phyloP scores from a whole-genome alignment of 2,329 filamentous ascomycete genomes.

The Zymoseptoria crescenta region DNA sequence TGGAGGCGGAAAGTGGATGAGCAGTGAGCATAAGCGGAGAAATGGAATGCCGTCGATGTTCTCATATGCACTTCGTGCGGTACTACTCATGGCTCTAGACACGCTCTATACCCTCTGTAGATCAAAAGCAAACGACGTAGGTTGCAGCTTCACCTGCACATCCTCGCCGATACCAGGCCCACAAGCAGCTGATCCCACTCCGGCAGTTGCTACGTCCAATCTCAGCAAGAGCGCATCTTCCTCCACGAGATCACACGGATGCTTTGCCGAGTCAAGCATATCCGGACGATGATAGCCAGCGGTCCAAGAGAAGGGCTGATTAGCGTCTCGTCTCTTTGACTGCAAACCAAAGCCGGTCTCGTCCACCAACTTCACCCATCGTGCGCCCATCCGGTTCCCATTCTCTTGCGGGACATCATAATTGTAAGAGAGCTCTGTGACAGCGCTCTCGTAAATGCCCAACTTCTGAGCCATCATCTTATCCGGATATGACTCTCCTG shows the following conservation, averaged over 20 bases:
- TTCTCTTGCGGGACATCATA: conserved; percentile 63
- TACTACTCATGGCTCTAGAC: background rate
- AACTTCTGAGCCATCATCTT: conserved; percentile 51
- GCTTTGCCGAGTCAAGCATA: conserved; percentile 9
- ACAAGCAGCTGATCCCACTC: conserved; percentile 6
- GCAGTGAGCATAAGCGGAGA: background rate
- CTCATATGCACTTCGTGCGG: background rate
- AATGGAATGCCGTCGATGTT: background rate
- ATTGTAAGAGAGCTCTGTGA: conserved; percentile 46
- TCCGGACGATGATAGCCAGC: conserved; percentile 10
- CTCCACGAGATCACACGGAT: conserved; percentile 11
- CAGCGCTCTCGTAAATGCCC: conserved; percentile 41
- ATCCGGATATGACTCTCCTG: conserved; percentile 58
- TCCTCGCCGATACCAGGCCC: conserved; percentile 4
- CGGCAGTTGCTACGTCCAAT: conserved; percentile 6
- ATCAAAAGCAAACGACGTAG: conserved; percentile 1
- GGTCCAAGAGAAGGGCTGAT: conserved; percentile 10
- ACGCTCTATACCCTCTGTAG: background rate
- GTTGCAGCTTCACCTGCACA: conserved; percentile 3
- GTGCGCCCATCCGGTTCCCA: conserved; percentile 53
- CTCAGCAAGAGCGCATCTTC: conserved; percentile 4
- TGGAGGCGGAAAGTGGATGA: background rate
- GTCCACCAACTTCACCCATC: conserved; percentile 41
- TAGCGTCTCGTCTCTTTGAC: conserved; percentile 17
- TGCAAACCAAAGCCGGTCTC: conserved; percentile 27